These are phyloP conservation scores for Diversispora epigaea DNA, from an alignment of 192 early-diverging fungal genomes.

Conservation along the genomic window DNA sequence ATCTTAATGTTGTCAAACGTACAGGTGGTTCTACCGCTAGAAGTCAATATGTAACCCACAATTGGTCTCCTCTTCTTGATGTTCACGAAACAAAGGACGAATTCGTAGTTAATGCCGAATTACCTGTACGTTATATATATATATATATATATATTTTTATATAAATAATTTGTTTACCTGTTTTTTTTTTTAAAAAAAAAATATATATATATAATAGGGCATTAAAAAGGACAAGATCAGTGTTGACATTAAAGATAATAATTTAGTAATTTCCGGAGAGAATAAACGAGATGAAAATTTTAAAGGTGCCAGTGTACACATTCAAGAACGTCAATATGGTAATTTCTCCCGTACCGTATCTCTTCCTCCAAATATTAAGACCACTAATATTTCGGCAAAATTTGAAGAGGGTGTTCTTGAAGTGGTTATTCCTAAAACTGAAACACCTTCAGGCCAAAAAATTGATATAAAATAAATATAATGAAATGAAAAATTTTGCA, in stretches of 20 bases:
- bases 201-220: conserved; percentile 33
- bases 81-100: conserved; percentile 17
- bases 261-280: conserved; percentile 51
- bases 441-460: conserved; percentile 39
- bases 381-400: conserved; percentile 50
- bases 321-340: conserved; percentile 53
- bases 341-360: conserved; percentile 48
- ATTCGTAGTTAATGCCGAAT: background rate
- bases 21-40: background rate
- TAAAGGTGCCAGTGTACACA: conserved; percentile 45
- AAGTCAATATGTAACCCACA: background rate
- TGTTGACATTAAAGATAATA: conserved; percentile 47
- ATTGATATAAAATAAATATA: conserved; percentile 44
- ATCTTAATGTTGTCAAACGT: background rate
- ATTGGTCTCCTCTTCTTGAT: background rate
- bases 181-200: background rate
- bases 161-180: background rate
- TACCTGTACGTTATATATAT: conserved; percentile 14
- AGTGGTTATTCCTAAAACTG: conserved; percentile 47
- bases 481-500: too few species aligned
- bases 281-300: conserved; percentile 35
- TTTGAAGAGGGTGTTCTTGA: conserved; percentile 57
- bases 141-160: background rate
- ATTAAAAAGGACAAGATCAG: conserved; percentile 57
- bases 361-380: conserved; percentile 48